These are phyloP conservation scores for Hymenochaete sp. DNA, from an alignment of 1,284 basidiomycete genomes.

Conservation along the genomic window DNA sequence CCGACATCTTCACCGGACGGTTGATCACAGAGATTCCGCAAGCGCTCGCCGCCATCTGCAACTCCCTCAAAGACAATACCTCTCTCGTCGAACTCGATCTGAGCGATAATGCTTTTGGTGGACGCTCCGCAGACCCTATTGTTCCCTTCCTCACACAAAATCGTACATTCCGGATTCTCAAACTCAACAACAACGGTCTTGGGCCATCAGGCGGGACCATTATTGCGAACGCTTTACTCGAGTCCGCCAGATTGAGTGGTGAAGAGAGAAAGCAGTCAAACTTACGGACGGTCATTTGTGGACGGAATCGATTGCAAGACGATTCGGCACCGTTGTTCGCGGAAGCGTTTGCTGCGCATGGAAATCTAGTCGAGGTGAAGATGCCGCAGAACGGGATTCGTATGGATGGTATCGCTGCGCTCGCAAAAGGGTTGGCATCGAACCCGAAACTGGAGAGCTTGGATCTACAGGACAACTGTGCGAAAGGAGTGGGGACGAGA, in stretches of 20 bases:
- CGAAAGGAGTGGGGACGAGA: conserved; percentile 65
- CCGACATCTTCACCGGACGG: conserved; percentile 97
- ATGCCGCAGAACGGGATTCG: conserved; percentile 98
- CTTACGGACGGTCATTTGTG: conserved; percentile 81
- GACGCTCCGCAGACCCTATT: conserved; percentile 91
- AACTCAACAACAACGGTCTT: conserved; percentile 95
- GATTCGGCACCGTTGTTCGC: conserved; percentile 83
- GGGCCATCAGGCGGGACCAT: conserved; percentile 86
- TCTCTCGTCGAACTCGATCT: conserved; percentile 85
- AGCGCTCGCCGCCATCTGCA: conserved; percentile 83
- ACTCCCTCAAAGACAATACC: conserved; percentile 74
- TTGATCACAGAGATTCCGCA: conserved; percentile 93
- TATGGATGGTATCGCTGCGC: conserved; percentile 83
- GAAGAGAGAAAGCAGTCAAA: conserved; percentile 61
- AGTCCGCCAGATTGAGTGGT: conserved; percentile 67
- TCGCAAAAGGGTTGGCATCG: conserved; percentile 69
- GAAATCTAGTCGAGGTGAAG: conserved; percentile 73
- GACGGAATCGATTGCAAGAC: conserved; percentile 91
- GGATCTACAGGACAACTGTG: conserved; percentile 96
- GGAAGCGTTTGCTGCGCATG: conserved; percentile 81
- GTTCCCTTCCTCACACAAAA: conserved; percentile 83
- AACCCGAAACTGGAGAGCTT: conserved; percentile 67
- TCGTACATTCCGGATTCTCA: conserved; percentile 72
- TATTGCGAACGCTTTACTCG: conserved; percentile 78
- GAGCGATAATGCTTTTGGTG: conserved; percentile 95